Evolutionary conservation across 2,329 filamentous ascomycete genomes (phyloP), one percentile per base, ranked within the genome.

Genomic region (Talaromyces islandicus): DNA sequence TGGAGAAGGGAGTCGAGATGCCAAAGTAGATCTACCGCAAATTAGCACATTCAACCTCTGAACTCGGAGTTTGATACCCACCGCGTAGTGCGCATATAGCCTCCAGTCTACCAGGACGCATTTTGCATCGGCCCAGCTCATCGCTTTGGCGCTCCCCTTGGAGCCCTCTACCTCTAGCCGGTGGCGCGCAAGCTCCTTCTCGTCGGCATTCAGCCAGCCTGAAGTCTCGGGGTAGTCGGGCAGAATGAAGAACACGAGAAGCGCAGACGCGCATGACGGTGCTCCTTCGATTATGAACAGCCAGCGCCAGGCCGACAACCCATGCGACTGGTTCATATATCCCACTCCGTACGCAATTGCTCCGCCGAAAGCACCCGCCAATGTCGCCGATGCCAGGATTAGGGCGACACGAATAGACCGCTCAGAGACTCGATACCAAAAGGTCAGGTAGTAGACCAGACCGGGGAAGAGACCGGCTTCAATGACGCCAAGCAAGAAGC

Each of bases 331-430:
- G 48, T 73, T 68, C 69, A 75, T 75, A 51, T 80, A 74, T 0
- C 76, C 77, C 0, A 80, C 73, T 0, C 75, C 82, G 59, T 82
- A 85, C 1, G 84, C 85, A 66, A 78, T 79, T 7, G 81, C 76
- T 2, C 82, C 82, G 4, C 81, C 81, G 65, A 85, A 84, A 0
- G 80, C 81, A 35, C 73, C 80, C 64, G 71, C 82, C 64, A 77
- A 80, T 70, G 83, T 83, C n/a, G 71, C 85, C 73, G 76, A 85
- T 70, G 67, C 81, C 55, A 83, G 71, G 67, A 80, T 77, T 62
- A 81, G 78, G 0, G 82, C 81, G 67, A 89, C 81, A 7, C 85
- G 82, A 67, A 85, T 80, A 1, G 80, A 81, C 21, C 82, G 75
- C 68, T 87, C 84, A 3, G 81, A 78, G 6, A 78, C 75, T 19